Evolutionary conservation across 1,284 basidiomycete genomes (phyloP).

Genomic region (Psilocybe mexicana): DNA sequence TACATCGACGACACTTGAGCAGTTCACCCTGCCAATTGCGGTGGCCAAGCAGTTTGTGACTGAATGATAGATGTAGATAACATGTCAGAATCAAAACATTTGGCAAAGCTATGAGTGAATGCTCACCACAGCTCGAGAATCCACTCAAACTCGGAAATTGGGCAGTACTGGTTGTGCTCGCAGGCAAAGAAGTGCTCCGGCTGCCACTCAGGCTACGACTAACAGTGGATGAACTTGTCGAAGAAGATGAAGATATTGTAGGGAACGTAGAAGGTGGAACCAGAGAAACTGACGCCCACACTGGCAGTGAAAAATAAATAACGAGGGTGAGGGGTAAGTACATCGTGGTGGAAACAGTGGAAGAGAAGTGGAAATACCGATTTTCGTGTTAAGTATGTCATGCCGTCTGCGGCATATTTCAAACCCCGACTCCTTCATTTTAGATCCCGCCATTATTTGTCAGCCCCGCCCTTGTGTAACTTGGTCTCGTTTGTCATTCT

Average conservation of each 20-base stretch:
- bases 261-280: constrained; percentile 15
- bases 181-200: background rate
- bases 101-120: background rate
- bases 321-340: constrained; percentile 7
- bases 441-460: too few species aligned
- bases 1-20: constrained; percentile 37
- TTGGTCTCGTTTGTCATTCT: too few species aligned
- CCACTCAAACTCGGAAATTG: constrained; percentile 33
- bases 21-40: constrained; percentile 33
- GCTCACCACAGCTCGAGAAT: constrained; percentile 34
- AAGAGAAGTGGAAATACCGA: too few species aligned
- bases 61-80: constrained; percentile 12
- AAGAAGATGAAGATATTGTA: background rate
- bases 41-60: constrained; percentile 38
- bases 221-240: constrained; percentile 1
- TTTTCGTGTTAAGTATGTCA: too few species aligned
- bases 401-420: too few species aligned
- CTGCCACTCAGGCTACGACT: background rate
- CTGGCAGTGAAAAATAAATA: background rate
- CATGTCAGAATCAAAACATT: background rate
- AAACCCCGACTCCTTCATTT: too few species aligned
- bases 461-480: too few species aligned
- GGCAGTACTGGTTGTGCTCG: constrained; percentile 23
- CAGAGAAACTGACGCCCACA: constrained; percentile 9
- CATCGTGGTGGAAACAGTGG: background rate